Base-by-base conservation (phyloP, 1,284 basidiomycete species). In the Trametes versicolor region DNA sequence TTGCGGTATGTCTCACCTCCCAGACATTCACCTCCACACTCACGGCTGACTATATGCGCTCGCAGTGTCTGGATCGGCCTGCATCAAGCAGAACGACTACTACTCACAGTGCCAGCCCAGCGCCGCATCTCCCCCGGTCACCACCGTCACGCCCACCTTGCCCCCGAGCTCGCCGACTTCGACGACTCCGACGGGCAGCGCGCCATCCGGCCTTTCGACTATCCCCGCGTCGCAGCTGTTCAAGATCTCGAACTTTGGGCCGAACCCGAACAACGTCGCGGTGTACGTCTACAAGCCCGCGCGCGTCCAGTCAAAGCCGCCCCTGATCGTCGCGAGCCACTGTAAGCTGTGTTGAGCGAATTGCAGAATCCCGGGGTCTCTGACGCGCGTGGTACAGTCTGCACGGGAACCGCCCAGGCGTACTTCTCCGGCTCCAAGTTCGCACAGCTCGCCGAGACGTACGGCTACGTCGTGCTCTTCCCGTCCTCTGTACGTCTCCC, bases 261-360 rank as follows among this genome's bases (percentile, higher is more conserved):
- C 79, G 49, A 87, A 86, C 74, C 85, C 85, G 2, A 86, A 82
- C 58, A 81, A 82, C 66, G 83, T 86, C 37, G 70, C 73, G 48
- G 81, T 85, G 76, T 85, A 76, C 71, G 73, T 82, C 23, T 87
- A 87, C 78, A 79, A 77, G 67, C 85, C 86, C 1, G 71, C 79
- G 10, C 75, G 71, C 21, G 76, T 85, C n/a, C 77, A 75, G 9
- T 59, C 77, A 51, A 78, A 78, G 5, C 81, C 83, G 1, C 56
- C 67, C 12, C 25, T 61, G 34, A 61, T 61, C n/a, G 52, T 61
- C 43, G 60, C 60, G 21, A 58, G 55, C 56, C 62, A 63, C 43
- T 63, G 62, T 63, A 27, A 39, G 60, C 19, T 8, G 5, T 29
- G 6, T n/a, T n/a, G n/a, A n/a, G n/a, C 7, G 13, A 13, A 13